phyloP scores from a whole-genome alignment of 2,329 filamentous ascomycete genomes.

The Colletotrichum eleusines region DNA sequence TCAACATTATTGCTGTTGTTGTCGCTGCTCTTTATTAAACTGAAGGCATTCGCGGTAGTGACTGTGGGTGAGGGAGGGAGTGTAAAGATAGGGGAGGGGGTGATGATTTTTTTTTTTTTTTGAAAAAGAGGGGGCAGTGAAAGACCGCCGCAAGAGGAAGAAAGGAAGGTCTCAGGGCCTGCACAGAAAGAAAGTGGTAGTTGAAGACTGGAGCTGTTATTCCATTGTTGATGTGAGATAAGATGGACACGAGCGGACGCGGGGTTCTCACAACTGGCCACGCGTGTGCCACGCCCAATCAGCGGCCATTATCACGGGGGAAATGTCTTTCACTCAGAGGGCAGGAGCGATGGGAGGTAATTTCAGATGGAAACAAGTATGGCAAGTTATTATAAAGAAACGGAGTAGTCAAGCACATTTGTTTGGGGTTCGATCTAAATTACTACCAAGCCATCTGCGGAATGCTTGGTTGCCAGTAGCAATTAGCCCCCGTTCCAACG shows the following conservation, averaged over 20 bases:
- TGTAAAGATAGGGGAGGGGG: not conserved
- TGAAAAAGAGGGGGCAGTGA: not conserved
- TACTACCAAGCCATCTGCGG: not conserved
- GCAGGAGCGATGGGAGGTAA: not conserved
- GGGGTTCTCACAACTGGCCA: not conserved
- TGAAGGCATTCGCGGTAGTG: not conserved
- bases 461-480: constrained; percentile 33
- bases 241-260: not conserved
- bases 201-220: not conserved
- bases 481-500: constrained; percentile 30
- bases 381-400: constrained; percentile 9
- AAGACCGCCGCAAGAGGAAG: not conserved
- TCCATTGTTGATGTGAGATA: constrained; percentile 1
- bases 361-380: not conserved
- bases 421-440: not conserved
- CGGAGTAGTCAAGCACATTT: not conserved
- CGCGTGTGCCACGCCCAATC: constrained; percentile 1
- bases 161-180: not conserved
- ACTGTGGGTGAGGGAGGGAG: not conserved
- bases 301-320: not conserved
- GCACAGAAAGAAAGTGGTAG: not conserved
- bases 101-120: too few relatives aligned
- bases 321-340: not conserved
- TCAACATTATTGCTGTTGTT: constrained; percentile 8
- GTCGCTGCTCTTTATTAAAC: not conserved